Conservation (phyloP, 306 rosid species). For the Arachis hypogaea region DNA sequence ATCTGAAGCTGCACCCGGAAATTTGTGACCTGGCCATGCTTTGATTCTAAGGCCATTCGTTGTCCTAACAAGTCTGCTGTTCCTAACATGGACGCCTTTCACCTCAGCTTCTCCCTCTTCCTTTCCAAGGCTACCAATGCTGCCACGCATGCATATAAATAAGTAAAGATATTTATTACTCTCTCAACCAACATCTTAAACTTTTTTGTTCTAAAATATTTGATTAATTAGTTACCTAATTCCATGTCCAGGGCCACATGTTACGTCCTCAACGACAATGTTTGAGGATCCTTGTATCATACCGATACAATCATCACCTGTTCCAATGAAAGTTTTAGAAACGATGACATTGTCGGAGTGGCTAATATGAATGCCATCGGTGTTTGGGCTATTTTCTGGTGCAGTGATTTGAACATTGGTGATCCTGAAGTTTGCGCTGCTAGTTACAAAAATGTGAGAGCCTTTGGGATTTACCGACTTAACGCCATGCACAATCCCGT, state of each 20-base stretch:
- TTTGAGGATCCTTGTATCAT: constrained; percentile 38
- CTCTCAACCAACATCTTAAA: too few relatives aligned
- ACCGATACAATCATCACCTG: constrained; percentile 55
- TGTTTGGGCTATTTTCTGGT: constrained; percentile 50
- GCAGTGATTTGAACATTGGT: constrained; percentile 35
- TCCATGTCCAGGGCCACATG: constrained; percentile 57
- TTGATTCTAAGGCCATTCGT: constrained; percentile 51
- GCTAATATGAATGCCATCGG: constrained; percentile 55
- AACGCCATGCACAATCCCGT: constrained; percentile 32
- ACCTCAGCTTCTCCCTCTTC: constrained; percentile 31
- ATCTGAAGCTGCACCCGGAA: constrained; percentile 27
- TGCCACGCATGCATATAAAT: constrained; percentile 1
- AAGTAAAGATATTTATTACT: neutral
- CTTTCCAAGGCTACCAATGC: constrained; percentile 55
- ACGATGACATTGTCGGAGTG: constrained; percentile 28
- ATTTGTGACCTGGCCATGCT: constrained; percentile 40
- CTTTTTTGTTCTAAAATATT: too few relatives aligned
- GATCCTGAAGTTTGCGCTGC: constrained; percentile 40
- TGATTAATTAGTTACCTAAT: constrained; percentile 38
- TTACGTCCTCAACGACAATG: constrained; percentile 37
- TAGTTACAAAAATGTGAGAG: constrained; percentile 45
- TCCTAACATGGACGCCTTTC: constrained; percentile 28
- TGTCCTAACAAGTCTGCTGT: constrained; percentile 35
- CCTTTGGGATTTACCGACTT: constrained; percentile 46
- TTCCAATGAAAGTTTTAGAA: constrained; percentile 29